Conservation (phyloP, 1,284 basidiomycete genomes). For the Naganishia cerealis region DNA sequence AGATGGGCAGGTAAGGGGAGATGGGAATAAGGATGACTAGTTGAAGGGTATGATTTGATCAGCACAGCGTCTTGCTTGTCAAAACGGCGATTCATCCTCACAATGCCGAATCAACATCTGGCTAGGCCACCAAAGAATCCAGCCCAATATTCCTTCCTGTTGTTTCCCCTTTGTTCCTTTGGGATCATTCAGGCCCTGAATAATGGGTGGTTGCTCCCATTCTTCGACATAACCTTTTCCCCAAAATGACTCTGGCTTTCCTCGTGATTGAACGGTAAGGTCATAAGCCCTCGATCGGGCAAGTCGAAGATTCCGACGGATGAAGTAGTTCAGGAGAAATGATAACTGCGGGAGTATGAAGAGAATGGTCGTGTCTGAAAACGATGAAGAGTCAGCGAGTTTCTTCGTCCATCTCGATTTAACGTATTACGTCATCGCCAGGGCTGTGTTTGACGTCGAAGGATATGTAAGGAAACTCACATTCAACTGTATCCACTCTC, state of each 20-base stretch:
- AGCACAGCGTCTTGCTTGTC: neutral
- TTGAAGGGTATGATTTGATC: slow-evolving; percentile 1
- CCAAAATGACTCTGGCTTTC: slow-evolving; percentile 80
- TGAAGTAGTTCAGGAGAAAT: slow-evolving; percentile 72
- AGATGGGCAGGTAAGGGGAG: slow-evolving; percentile 64
- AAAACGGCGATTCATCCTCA: slow-evolving; percentile 42
- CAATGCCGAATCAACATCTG: slow-evolving; percentile 60
- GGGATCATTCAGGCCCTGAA: slow-evolving; percentile 38
- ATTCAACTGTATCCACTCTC: slow-evolving; percentile 29
- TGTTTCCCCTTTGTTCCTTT: slow-evolving; percentile 42
- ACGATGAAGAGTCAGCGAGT: neutral
- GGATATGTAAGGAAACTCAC: slow-evolving; percentile 20
- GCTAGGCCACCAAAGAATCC: slow-evolving; percentile 59
- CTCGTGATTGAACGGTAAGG: slow-evolving; percentile 73
- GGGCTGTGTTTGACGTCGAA: neutral
- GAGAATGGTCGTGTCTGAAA: slow-evolving; percentile 70
- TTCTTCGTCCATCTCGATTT: too few species aligned
- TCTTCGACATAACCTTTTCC: slow-evolving; percentile 76
- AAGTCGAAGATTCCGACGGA: slow-evolving; percentile 72
- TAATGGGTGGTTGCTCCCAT: slow-evolving; percentile 69
- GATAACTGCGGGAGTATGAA: slow-evolving; percentile 72
- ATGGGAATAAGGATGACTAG: slow-evolving; percentile 71
- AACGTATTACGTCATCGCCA: slow-evolving; percentile 13
- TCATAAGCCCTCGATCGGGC: slow-evolving; percentile 70
- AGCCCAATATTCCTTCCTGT: slow-evolving; percentile 45